A percentile compares a stretch with the other conserved stretches of the same genome.
phyloP scores from a whole-genome alignment of 192 early-diverging fungal species.

The Backusella tarrabulga region DNA sequence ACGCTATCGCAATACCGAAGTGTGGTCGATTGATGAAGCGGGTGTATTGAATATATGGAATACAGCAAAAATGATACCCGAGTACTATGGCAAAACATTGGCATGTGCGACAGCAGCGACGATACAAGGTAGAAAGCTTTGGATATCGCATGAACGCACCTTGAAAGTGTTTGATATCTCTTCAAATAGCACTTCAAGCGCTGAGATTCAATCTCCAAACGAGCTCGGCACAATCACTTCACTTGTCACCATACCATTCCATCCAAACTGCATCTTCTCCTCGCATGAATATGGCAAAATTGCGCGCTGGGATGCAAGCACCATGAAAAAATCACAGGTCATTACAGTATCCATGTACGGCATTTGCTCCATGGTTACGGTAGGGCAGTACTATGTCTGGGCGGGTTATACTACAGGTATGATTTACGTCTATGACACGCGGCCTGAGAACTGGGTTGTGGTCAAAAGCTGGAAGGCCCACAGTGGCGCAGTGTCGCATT shows the following conservation, averaged over 20 bases:
- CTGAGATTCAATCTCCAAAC: constrained; percentile 22
- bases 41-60: constrained; percentile 60
- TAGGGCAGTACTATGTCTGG: constrained; percentile 67
- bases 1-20: constrained; percentile 40
- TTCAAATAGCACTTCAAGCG: constrained; percentile 35
- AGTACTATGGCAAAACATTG: constrained; percentile 27
- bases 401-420: constrained; percentile 73
- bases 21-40: constrained; percentile 69
- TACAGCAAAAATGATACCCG: neutral
- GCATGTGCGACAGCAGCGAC: constrained; percentile 37
- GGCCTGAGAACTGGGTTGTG: constrained; percentile 46
- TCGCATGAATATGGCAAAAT: constrained; percentile 84
- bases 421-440: constrained; percentile 68
- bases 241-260: constrained; percentile 47
- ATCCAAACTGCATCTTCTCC: constrained; percentile 49
- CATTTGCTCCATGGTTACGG: constrained; percentile 56
- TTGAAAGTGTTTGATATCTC: constrained; percentile 54
- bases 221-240: constrained; percentile 57
- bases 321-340: constrained; percentile 41
- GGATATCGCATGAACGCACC: constrained; percentile 54
- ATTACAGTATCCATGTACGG: constrained; percentile 59
- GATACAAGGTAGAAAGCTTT: constrained; percentile 50
- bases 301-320: constrained; percentile 58
- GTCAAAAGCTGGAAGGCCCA: constrained; percentile 71
- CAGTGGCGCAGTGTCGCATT: constrained; percentile 40